Evolutionary conservation across 2,329 filamentous ascomycete species (phyloP), one percentile per base, ranked within the genome.

Genomic region (Drechslerella coelobrocha): DNA sequence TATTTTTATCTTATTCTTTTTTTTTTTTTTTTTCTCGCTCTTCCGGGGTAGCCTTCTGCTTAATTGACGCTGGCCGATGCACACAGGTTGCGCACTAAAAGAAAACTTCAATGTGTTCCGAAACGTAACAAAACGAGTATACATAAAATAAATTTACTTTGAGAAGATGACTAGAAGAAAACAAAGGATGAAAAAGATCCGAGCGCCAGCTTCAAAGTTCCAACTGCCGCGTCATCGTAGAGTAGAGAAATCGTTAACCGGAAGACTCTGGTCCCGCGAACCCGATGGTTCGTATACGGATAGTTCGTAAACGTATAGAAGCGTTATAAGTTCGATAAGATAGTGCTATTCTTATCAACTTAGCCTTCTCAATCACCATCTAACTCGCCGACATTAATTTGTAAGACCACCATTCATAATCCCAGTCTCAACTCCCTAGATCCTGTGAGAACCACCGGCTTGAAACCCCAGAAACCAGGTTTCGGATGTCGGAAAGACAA

Each of bases 21-120:
- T 53, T n/a, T 3, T 53, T 52, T 37, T n/a, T 34, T 34, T 53
- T 21, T 29, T 29, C 3, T 27, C 47, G 10, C 24, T 51, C n/a
- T 24, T 50, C 27, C 31, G 7, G 7, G 14, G 8, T 8, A 37
- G 31, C 31, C 31, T 37, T 37, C 31, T 7, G 31, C 31, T 14
- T 8, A 37, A 14, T 37, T 37, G 31, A 37, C 14, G 8, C 14
- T 17, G n/a, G 21, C n/a, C 41, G 7, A 45, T 45, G n/a, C n/a
- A n/a, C 41, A n/a, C 21, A 17, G 21, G 7, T 17, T 45, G 8
- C 21, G 41, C 6, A n/a, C 21, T 45, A 6, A n/a, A 19, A 6
- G 41, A 19, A 8, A 17, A 45, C 21, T 6, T 7, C n/a, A 17
- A 17, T 7, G 41, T 7, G n/a, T 17, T 23, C 17, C 21, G n/a